Base-by-base conservation (phyloP, 805 yeast species). In the Starmerella sirachaensis region DNA sequence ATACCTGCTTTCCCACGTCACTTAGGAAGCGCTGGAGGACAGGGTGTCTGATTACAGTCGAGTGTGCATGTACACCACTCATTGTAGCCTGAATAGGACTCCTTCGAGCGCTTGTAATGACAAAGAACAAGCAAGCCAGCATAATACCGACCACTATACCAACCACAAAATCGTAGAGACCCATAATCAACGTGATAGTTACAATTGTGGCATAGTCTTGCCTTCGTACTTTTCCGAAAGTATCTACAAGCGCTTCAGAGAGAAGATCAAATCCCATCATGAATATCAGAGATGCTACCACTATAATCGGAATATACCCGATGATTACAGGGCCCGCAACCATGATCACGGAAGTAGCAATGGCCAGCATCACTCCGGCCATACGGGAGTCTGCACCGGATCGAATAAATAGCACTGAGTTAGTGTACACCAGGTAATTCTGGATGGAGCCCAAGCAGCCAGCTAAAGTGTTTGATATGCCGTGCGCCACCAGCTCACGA, bases 241-340 rank as follows among this genome's bases (percentile, higher is more conserved):
- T 84, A 56, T 91, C 97, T 49, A 70, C 72, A 6, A 91, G 53
- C 0, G 96, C 82, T 58, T 91, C 98, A 38, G 78, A 75, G 47
- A 91, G 57, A 37, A 91, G 64, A 56, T 91, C 98, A 55, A 88
- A 81, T 1, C 98, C 98, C 33, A 91, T 65, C 41, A 91, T 61
- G 58, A 80, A 91, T 46, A 91, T 91, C 41, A 91, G 69, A 0
- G 95, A 74, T 0, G 96, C 97, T 18, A 91, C 98, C 27, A 91
- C 96, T 62, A 94, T 81, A 12, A 91, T 83, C 0, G 98, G 98
- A 33, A 91, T 91, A 54, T 65, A 83, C 0, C 95, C 94, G 53
- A 91, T 83, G n/a, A 88, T 76, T 1, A 70, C 80, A 0, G 97
- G 96, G 0, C 98, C 98, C 7, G 76, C 72, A 19, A 80, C 52